Percentiles rank a stretch among this genome's conserved stretches.
These are phyloP conservation scores for Fusarium sp. DNA, from an alignment of 2,329 filamentous ascomycete genomes.

Conservation along the genomic window DNA sequence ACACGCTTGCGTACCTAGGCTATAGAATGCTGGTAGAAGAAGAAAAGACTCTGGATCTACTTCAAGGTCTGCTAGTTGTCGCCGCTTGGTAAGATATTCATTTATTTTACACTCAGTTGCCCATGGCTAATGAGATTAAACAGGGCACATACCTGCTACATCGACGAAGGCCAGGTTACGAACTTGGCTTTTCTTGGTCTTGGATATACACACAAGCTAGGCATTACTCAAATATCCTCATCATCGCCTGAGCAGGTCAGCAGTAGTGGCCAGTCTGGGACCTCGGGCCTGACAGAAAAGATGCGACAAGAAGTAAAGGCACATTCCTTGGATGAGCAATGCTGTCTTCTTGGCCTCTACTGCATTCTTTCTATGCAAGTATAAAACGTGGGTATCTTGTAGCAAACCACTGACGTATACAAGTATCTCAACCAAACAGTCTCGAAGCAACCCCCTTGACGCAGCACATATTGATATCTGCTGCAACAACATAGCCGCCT, in stretches of 20 bases:
- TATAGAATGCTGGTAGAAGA: conserved; percentile 56
- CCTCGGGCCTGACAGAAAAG: conserved; percentile 23
- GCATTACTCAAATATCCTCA: conserved; percentile 44
- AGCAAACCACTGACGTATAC: background rate
- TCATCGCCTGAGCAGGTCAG: conserved; percentile 17
- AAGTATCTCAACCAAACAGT: conserved; percentile 54
- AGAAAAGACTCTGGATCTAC: conserved; percentile 55
- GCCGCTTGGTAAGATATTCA: conserved; percentile 56
- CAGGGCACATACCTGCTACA: conserved; percentile 52
- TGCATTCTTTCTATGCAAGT: conserved; percentile 55
- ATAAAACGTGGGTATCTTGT: background rate
- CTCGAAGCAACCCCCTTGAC: conserved; percentile 48
- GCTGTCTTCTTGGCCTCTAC: conserved; percentile 54
- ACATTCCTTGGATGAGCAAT: conserved; percentile 52
- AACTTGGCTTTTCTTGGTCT: conserved; percentile 55
- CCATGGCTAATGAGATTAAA: background rate
- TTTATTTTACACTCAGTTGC: too few species aligned
- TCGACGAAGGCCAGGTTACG: conserved; percentile 51
- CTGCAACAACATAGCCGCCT: conserved; percentile 45
- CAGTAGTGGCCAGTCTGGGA: conserved; percentile 13
- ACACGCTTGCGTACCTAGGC: conserved; percentile 56
- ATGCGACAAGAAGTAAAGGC: conserved; percentile 35
- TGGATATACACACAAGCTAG: conserved; percentile 56
- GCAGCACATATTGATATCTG: conserved; percentile 50
- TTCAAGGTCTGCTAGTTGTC: conserved; percentile 60